Evolutionary conservation across 208 protist species (phyloP).

Genomic region (Leptomonas pyrrhocoris): DNA sequence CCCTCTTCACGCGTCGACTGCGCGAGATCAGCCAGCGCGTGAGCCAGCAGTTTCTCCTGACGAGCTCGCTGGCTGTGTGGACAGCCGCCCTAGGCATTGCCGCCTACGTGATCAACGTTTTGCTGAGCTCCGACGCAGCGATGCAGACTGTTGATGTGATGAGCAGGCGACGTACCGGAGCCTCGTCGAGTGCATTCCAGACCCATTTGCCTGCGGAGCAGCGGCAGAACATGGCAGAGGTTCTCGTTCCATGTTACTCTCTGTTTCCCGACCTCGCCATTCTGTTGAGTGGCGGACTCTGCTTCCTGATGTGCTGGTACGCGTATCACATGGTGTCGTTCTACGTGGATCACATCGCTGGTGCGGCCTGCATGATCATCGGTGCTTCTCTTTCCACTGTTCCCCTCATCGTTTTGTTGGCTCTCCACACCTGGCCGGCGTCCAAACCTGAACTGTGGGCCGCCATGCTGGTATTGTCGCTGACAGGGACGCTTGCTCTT

Average conservation of each 20-base stretch:
- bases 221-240: background rate
- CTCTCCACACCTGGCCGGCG: slow-evolving; percentile 1
- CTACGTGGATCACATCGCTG: slow-evolving; percentile 28
- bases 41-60: slow-evolving; percentile 31
- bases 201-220: background rate
- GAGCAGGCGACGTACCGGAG: background rate
- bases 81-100: slow-evolving; percentile 16
- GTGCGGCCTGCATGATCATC: slow-evolving; percentile 28
- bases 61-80: slow-evolving; percentile 18
- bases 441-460: slow-evolving; percentile 6
- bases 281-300: slow-evolving; percentile 17
- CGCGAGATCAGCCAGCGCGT: slow-evolving; percentile 32
- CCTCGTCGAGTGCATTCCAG: too few relatives aligned
- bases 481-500: background rate
- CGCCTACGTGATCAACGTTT: slow-evolving; percentile 7
- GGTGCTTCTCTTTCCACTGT: slow-evolving; percentile 16
- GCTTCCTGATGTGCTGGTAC: slow-evolving; percentile 23
- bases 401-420: slow-evolving; percentile 15
- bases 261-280: slow-evolving; percentile 25
- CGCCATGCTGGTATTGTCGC: background rate
- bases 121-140: slow-evolving; percentile 6
- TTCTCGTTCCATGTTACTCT: slow-evolving; percentile 8
- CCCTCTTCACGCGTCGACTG: slow-evolving; percentile 20
- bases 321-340: slow-evolving; percentile 31
- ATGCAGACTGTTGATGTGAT: background rate